Conservation (phyloP, 2,329 filamentous ascomycete species). For the Domatiomyces catenatus region DNA sequence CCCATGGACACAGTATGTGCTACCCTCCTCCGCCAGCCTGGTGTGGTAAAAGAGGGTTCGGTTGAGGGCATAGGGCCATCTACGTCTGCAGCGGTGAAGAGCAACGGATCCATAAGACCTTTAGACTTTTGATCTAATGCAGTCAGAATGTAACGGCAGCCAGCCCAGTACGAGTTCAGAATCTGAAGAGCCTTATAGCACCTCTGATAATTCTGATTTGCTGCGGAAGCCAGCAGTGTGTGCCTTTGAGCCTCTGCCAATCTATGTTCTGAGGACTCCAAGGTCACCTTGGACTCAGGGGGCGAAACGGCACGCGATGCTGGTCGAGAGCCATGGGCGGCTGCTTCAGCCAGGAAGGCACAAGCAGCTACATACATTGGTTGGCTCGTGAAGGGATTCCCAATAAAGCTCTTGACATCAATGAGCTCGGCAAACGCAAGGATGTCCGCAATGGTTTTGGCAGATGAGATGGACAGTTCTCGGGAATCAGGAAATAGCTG, state of each 20-base stretch:
- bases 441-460: constrained; percentile 83
- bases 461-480: constrained; percentile 70
- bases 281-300: constrained; percentile 14
- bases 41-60: constrained; percentile 35
- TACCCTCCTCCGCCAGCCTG: constrained; percentile 32
- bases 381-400: constrained; percentile 78
- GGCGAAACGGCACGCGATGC: constrained; percentile 46
- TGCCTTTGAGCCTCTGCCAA: constrained; percentile 40
- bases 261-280: constrained; percentile 3
- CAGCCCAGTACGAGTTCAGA: constrained; percentile 73
- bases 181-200: constrained; percentile 74
- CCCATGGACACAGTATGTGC: constrained; percentile 21
- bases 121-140: constrained; percentile 77
- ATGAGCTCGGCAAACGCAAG: constrained; percentile 73
- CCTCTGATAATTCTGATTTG: constrained; percentile 72
- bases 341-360: constrained; percentile 73
- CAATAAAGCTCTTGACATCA: constrained; percentile 70
- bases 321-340: constrained; percentile 49
- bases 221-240: constrained; percentile 61
- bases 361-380: constrained; percentile 86
- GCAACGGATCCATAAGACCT: constrained; percentile 60
- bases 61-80: constrained; percentile 46
- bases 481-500: constrained; percentile 67
- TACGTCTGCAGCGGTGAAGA: constrained; percentile 58
- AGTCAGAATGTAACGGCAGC: constrained; percentile 72